Base-by-base conservation (phyloP, 2,329 filamentous ascomycete genomes). In the Rhinocladiella similis region DNA sequence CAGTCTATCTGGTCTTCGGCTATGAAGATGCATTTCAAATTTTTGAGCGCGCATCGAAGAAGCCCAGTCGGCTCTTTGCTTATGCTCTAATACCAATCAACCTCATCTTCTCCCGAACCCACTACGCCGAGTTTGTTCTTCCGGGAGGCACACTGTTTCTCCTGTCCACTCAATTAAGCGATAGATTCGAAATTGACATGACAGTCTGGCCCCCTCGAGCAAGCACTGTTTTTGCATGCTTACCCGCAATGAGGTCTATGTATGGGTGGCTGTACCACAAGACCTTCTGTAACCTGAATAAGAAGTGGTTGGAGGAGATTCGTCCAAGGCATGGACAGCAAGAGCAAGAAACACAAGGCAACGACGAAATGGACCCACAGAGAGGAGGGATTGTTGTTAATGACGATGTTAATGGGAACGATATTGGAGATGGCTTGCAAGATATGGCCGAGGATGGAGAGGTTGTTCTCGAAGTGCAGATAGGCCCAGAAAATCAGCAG, bases 21-120 rank as follows among this genome's bases (percentile, higher is more conserved):
- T 72, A 75, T 0, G 77, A 85, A 19, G 85, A 88, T 59, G 83
- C 83, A 3, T 70, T 74, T 18, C 72, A 74, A 18, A 82, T 88
- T 36, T 72, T 88, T 5, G 65, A 75, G 62, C 63, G 69, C 56
- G 64, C 66, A n/a, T 65, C 68, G 13, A 69, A 69, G 12, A 67
- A 71, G 5, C 52, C 63, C 46, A 64, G 70, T 18, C 76, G 71
- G 73, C 67, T 85, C 41, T 79, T 81, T 56, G 64, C 87, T 25
- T 85, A 85, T 1, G 84, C 87, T 1, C 74, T 89, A 5, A 88
- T 92, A 56, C 87, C 85, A 0, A 77, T 87, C 10, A 78, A 84
- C 1, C 77, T 92, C 7, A 77, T 91, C 10, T 77, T 88, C n/a
- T 86, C 86, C 18, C 78, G 88, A 33, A 84, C 86, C 22, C 79